A percentile compares a stretch with the other conserved stretches of the same genome.
phyloP scores from a whole-genome alignment of 768 basidiomycete genomes.

The Termitomyces sp. region DNA sequence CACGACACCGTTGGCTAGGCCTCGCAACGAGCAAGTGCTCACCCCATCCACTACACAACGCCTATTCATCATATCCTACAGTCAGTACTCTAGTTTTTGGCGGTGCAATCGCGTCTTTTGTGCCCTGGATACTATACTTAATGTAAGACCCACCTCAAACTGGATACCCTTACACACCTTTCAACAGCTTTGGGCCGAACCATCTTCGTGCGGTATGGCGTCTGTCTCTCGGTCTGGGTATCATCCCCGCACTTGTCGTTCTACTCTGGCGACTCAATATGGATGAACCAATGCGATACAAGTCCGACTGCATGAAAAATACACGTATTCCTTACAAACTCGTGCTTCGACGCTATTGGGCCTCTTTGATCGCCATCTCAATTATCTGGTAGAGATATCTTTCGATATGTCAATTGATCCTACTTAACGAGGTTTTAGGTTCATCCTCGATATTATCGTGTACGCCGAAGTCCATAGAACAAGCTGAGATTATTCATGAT shows the following conservation, averaged over 20 bases:
- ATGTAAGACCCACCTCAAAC: too few species aligned
- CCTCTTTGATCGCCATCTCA: slow-evolving; percentile 60
- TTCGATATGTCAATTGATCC: too few species aligned
- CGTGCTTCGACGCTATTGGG: slow-evolving; percentile 74
- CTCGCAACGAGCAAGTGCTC: neutral
- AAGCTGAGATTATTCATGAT: too few species aligned
- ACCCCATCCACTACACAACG: too few species aligned
- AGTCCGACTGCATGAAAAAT: slow-evolving; percentile 70
- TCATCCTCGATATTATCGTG: neutral
- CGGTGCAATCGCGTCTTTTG: too few species aligned
- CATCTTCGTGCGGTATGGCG: slow-evolving; percentile 75
- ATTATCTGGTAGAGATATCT: slow-evolving; percentile 49
- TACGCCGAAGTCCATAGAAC: neutral
- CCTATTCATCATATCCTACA: too few species aligned
- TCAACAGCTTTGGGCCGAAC: slow-evolving; percentile 40
- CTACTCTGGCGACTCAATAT: slow-evolving; percentile 81
- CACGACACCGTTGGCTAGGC: neutral
- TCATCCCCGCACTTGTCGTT: slow-evolving; percentile 69
- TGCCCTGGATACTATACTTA: too few species aligned
- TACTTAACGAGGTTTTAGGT: neutral
- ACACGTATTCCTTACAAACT: slow-evolving; percentile 68
- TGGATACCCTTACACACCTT: too few species aligned
- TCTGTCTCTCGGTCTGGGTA: slow-evolving; percentile 73
- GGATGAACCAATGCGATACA: slow-evolving; percentile 69
- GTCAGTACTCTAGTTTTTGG: too few species aligned